A percentile compares a stretch with the other conserved stretches of the same genome.
Evolutionary conservation across 176 grass and related monocot species (phyloP).

Genomic region (Miscanthus lutarioriparius): DNA sequence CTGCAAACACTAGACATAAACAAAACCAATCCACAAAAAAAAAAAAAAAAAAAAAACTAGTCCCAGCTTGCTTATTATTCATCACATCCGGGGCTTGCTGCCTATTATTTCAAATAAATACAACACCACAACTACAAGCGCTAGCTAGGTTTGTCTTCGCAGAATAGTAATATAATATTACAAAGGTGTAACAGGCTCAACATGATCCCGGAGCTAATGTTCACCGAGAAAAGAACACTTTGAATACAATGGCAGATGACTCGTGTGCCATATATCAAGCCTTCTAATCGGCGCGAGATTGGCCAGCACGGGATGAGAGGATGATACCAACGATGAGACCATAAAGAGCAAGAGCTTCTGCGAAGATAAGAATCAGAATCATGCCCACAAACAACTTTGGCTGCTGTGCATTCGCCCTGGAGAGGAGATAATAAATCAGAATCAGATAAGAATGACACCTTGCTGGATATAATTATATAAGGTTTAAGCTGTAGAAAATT

Average conservation of each 20-base stretch:
- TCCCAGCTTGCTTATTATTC: slow-evolving; percentile 32
- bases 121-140: slow-evolving; percentile 20
- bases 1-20: too few relatives aligned
- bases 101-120: slow-evolving; percentile 51
- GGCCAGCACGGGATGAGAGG: slow-evolving; percentile 46
- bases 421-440: neutral
- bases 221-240: neutral
- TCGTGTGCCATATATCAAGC: neutral
- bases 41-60: neutral
- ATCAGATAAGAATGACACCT: neutral
- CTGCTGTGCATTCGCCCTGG: slow-evolving; percentile 42
- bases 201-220: slow-evolving; percentile 12
- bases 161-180: slow-evolving; percentile 16
- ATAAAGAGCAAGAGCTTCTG: slow-evolving; percentile 47
- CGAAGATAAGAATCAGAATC: slow-evolving; percentile 52
- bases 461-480: neutral
- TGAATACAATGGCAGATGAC: slow-evolving; percentile 3
- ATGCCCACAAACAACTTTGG: slow-evolving; percentile 49
- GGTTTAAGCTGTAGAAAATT: neutral
- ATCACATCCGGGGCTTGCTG: neutral
- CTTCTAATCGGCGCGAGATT: slow-evolving; percentile 41
- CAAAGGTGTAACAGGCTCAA: slow-evolving; percentile 21
- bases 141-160: slow-evolving; percentile 17
- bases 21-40: neutral
- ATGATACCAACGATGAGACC: slow-evolving; percentile 51